Evolutionary conservation across 805 yeast genomes (phyloP).

Genomic region (Zygosaccharomyces lentus): DNA sequence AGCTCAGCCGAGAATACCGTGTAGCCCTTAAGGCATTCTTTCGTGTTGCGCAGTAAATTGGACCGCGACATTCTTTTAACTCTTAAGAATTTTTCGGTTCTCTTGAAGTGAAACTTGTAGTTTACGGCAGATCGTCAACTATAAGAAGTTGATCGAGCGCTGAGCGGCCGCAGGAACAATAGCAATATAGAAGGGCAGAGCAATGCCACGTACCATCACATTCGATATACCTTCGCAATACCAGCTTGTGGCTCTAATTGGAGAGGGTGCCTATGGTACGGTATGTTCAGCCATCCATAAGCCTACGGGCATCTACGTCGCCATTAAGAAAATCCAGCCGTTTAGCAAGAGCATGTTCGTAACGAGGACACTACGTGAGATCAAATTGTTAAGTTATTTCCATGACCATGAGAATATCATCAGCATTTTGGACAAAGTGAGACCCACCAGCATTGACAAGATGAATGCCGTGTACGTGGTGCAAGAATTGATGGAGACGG

Average conservation of each 20-base stretch:
- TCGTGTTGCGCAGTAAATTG: background rate
- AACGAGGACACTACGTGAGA: slow-evolving; percentile 65
- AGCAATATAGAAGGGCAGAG: background rate
- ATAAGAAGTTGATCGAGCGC: slow-evolving; percentile 5
- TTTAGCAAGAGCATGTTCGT: slow-evolving; percentile 63
- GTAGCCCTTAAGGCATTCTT: background rate
- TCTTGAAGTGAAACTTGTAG: background rate
- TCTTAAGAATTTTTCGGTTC: slow-evolving; percentile 1
- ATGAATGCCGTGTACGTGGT: slow-evolving; percentile 71
- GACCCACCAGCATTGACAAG: slow-evolving; percentile 52
- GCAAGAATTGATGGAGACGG: slow-evolving; percentile 77
- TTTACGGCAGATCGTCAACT: background rate
- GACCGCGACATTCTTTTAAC: background rate
- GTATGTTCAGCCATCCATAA: slow-evolving; percentile 67
- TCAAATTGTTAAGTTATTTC: slow-evolving; percentile 60
- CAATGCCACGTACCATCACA: slow-evolving; percentile 44
- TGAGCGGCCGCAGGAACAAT: background rate
- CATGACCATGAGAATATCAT: slow-evolving; percentile 69
- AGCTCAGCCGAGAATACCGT: background rate
- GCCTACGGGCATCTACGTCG: slow-evolving; percentile 59
- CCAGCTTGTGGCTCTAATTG: slow-evolving; percentile 55
- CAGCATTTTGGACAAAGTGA: slow-evolving; percentile 59
- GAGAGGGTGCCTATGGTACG: slow-evolving; percentile 81
- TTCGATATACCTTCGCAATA: slow-evolving; percentile 64
- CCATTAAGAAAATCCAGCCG: slow-evolving; percentile 74